Conservation (phyloP, 306 rosid genomes). For the Myrica gale region DNA sequence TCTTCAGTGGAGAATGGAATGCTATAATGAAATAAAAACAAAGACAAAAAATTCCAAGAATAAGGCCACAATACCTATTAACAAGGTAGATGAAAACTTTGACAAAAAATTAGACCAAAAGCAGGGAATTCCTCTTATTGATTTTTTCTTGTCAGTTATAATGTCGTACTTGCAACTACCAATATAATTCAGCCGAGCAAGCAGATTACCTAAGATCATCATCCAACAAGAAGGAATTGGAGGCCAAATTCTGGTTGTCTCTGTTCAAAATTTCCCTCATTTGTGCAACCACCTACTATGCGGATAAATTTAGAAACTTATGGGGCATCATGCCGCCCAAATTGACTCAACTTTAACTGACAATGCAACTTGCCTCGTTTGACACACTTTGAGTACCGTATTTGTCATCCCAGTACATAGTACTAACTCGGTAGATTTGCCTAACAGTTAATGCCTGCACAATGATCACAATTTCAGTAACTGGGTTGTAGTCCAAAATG, state of each 20-base stretch:
- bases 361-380: conserved; percentile 76
- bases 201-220: conserved; percentile 85
- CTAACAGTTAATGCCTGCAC: conserved; percentile 86
- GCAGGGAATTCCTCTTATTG: neutral
- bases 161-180: conserved; percentile 18
- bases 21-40: conserved; percentile 49
- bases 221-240: conserved; percentile 96
- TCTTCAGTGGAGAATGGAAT: conserved; percentile 97
- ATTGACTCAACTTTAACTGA: conserved; percentile 23
- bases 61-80: neutral
- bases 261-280: conserved; percentile 90
- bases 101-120: neutral
- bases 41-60: neutral
- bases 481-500: conserved; percentile 6
- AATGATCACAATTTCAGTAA: conserved; percentile 18
- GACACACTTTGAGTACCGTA: conserved; percentile 97
- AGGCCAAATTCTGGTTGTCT: conserved; percentile 82
- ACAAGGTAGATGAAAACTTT: neutral
- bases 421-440: conserved; percentile 96
- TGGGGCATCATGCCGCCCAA: conserved; percentile 1
- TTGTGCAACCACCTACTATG: conserved; percentile 82
- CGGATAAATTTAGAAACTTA: conserved; percentile 28
- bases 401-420: conserved; percentile 99
- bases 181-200: conserved; percentile 17
- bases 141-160: conserved; percentile 12